phyloP scores from a whole-genome alignment of 768 basidiomycete genomes.

The Jaapia argillacea region DNA sequence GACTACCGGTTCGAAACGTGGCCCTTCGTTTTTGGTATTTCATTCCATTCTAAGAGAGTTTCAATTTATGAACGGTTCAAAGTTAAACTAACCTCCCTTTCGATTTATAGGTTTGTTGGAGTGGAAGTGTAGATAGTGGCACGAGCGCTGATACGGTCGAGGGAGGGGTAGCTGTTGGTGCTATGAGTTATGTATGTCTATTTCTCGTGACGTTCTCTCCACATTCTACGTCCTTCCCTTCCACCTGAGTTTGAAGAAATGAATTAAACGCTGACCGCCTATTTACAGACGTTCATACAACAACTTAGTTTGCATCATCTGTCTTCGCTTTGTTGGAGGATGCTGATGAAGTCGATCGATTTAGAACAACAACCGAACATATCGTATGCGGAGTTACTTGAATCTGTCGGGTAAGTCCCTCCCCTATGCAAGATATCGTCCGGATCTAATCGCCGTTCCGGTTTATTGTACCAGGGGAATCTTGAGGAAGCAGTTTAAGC shows the following conservation, averaged over 20 bases:
- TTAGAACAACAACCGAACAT: conserved; percentile 37
- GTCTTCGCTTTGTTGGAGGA: too few species aligned
- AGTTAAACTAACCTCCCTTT: too few species aligned
- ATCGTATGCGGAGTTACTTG: conserved; percentile 49
- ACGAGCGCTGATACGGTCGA: conserved; percentile 72
- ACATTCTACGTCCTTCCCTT: neutral
- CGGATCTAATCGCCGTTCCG: neutral
- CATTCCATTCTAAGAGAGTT: too few species aligned
- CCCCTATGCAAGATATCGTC: neutral
- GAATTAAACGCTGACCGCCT: too few species aligned
- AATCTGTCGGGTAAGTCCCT: conserved; percentile 33
- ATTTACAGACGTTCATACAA: too few species aligned
- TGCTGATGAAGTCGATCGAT: neutral
- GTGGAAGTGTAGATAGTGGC: conserved; percentile 72
- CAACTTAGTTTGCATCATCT: too few species aligned
- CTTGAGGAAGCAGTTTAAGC: conserved; percentile 48
- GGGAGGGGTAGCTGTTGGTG: conserved; percentile 57
- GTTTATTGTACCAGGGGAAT: conserved; percentile 35
- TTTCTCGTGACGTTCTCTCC: conserved; percentile 14
- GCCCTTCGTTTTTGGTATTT: neutral
- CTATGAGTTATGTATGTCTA: conserved; percentile 59
- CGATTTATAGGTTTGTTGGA: conserved; percentile 79
- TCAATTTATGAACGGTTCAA: too few species aligned
- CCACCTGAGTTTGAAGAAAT: neutral
- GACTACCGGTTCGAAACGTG: neutral